These are phyloP conservation scores for Geosmithia flava DNA, from an alignment of 2,329 filamentous ascomycete species.

Conservation along the genomic window DNA sequence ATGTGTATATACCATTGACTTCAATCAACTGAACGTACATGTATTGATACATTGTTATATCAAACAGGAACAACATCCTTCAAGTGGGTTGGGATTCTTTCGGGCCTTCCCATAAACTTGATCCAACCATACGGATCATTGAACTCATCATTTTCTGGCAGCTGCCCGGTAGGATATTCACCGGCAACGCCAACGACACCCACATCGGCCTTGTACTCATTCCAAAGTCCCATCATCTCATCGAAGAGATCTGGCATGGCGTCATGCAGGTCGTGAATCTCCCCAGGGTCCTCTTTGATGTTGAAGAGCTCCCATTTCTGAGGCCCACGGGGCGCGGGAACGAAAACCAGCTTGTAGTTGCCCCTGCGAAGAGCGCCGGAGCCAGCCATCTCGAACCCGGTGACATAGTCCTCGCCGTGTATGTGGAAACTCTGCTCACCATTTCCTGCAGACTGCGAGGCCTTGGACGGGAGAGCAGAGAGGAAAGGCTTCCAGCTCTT, in stretches of 20 bases:
- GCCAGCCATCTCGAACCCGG: slow-evolving; percentile 43
- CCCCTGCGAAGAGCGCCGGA: slow-evolving; percentile 37
- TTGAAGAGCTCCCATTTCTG: slow-evolving; percentile 47
- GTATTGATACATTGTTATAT: too few species aligned
- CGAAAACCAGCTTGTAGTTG: slow-evolving; percentile 45
- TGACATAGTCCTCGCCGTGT: slow-evolving; percentile 34
- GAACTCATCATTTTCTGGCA: slow-evolving; percentile 53
- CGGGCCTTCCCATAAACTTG: too few species aligned
- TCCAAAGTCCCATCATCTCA: slow-evolving; percentile 39
- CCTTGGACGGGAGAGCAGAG: too few species aligned
- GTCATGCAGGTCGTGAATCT: slow-evolving; percentile 31
- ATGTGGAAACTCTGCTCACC: slow-evolving; percentile 21
- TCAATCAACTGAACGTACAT: too few species aligned
- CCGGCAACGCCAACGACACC: slow-evolving; percentile 16
- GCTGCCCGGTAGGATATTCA: slow-evolving; percentile 46
- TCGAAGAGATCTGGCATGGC: slow-evolving; percentile 27
- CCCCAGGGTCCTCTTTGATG: slow-evolving; percentile 35
- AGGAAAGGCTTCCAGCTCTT: slow-evolving; percentile 29
- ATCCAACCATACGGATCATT: slow-evolving; percentile 57
- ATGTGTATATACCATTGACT: too few species aligned
- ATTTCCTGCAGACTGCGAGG: too few species aligned
- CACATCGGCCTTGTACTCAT: slow-evolving; percentile 28
- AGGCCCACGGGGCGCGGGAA: slow-evolving; percentile 32
- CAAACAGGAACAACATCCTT: too few species aligned
- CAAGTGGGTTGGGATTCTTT: too few species aligned